Evolutionary conservation across 2,329 filamentous ascomycete species (phyloP), one percentile per base, ranked within the genome.

Genomic region (Penicillium sp.): DNA sequence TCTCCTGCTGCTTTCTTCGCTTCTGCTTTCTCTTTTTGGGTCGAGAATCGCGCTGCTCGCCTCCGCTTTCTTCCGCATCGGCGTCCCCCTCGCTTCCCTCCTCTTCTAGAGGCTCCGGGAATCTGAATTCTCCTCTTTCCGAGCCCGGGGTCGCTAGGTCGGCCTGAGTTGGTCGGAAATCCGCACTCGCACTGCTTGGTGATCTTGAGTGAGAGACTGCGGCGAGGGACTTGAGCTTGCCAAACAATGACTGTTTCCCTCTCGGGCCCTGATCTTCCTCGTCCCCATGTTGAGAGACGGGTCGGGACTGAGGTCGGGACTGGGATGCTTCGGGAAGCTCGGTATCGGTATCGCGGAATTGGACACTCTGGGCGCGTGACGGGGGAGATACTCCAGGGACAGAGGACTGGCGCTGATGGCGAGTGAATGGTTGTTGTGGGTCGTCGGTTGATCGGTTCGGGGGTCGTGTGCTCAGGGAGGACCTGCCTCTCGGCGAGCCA

Each of bases 1-100:
- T 62, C 21, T 72, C 81, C 72, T 75, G 81, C 79, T 70, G 83
- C 61, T 85, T 78, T 59, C 82, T 80, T 61, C 81, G 86, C 67
- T 83, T 85, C 57, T 56, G 43, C 9, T 53, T 48, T 45, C 86
- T 87, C 71, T 82, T 86, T 72, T 83, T 89, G 31, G 78, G 79
- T 57, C 81, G 83, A 2, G 27, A 73, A 66, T 48, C 78, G 16
- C 76, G 75, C n/a, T 81, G 81, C 67, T 96, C 92, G 48, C 92
- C 90, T 0, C 87, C 89, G 42, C 91, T 96, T 68, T 94, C 90
- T 69, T 96, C 92, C 1, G 88, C 90, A 70, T 94, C 90, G 1
- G 88, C 87, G 66, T 89, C 87, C 13, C 80, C 85, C 70, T 92
- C 90, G 69, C 86, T 89, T 18, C 84, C 85, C 53, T 81, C 80